Percentiles rank a stretch among this genome's conserved stretches.
These are phyloP conservation scores for Exserohilum rostratum DNA, from an alignment of 2,329 filamentous ascomycete genomes.

Conservation along the genomic window DNA sequence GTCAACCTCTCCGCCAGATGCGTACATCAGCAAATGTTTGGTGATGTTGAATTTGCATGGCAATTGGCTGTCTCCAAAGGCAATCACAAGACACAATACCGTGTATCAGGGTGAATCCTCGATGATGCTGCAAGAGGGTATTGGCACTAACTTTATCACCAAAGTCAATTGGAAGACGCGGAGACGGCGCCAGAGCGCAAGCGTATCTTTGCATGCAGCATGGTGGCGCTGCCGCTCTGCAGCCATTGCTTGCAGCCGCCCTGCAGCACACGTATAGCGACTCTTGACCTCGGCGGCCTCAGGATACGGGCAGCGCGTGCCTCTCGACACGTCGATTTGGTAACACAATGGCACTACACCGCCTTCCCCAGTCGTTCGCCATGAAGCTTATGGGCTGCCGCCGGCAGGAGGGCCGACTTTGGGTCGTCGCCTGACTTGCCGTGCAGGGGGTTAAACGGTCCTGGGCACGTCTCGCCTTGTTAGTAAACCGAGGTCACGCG, in stretches of 20 bases:
- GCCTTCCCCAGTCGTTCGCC: conserved; percentile 15
- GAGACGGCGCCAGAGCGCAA: neutral
- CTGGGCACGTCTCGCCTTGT: neutral
- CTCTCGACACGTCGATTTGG: conserved; percentile 12
- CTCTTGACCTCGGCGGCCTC: neutral
- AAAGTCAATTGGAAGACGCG: neutral
- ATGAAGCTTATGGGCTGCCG: conserved; percentile 7
- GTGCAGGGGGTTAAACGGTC: conserved; percentile 12
- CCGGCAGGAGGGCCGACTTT: conserved; percentile 23
- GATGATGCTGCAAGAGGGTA: too few species aligned
- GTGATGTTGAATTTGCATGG: too few species aligned
- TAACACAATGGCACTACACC: conserved; percentile 18
- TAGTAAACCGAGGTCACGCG: conserved; percentile 36
- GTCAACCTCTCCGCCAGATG: too few species aligned
- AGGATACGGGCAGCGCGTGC: conserved; percentile 26
- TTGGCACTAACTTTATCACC: neutral
- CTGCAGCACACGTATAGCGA: conserved; percentile 7
- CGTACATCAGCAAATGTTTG: too few species aligned
- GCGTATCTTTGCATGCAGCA: conserved; percentile 1
- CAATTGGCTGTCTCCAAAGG: too few species aligned
- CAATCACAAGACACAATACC: too few species aligned
- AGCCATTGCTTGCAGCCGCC: conserved; percentile 1
- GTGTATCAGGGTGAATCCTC: too few species aligned
- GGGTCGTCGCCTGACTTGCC: conserved; percentile 27
- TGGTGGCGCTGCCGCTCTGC: neutral